Percentiles rank a stretch among this genome's conserved stretches.
Conservation (phyloP, 345 rosid species). For the Kernera saxatilis region DNA sequence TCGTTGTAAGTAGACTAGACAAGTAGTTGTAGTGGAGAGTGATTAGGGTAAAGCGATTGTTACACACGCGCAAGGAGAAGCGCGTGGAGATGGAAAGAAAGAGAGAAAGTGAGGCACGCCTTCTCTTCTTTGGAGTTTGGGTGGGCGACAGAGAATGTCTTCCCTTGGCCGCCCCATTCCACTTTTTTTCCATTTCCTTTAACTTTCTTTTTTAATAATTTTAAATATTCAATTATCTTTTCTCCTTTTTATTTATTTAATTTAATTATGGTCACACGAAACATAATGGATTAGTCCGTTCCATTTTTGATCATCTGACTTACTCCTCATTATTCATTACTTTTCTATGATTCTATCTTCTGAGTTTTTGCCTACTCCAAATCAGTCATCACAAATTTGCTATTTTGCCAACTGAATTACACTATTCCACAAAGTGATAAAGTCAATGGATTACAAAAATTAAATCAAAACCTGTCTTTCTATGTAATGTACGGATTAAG, state of each 20-base stretch:
- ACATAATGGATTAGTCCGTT: constrained; percentile 7
- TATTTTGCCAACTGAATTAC: background rate
- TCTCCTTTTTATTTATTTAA: background rate
- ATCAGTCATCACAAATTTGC: background rate
- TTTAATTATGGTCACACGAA: background rate
- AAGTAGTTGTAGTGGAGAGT: background rate
- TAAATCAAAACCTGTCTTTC: background rate
- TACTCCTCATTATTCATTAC: constrained; percentile 13
- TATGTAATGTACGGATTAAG: background rate
- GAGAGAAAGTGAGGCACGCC: constrained; percentile 22
- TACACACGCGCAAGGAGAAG: background rate
- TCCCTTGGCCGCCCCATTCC: constrained; percentile 32
- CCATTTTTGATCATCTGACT: constrained; percentile 9
- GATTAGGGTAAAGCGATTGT: background rate
- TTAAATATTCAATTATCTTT: background rate
- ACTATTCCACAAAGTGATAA: background rate
- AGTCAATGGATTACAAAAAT: background rate
- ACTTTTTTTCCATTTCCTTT: constrained; percentile 1
- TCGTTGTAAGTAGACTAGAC: background rate
- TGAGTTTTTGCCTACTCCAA: background rate
- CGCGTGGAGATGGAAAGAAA: background rate
- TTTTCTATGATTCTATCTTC: background rate
- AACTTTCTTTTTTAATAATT: background rate
- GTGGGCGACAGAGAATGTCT: constrained; percentile 35
- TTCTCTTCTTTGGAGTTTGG: constrained; percentile 19